A percentile compares a stretch with the other conserved stretches of the same genome.
These are phyloP conservation scores for Xerocomus spinulosus DNA, from an alignment of 768 basidiomycete genomes.

Conservation along the genomic window DNA sequence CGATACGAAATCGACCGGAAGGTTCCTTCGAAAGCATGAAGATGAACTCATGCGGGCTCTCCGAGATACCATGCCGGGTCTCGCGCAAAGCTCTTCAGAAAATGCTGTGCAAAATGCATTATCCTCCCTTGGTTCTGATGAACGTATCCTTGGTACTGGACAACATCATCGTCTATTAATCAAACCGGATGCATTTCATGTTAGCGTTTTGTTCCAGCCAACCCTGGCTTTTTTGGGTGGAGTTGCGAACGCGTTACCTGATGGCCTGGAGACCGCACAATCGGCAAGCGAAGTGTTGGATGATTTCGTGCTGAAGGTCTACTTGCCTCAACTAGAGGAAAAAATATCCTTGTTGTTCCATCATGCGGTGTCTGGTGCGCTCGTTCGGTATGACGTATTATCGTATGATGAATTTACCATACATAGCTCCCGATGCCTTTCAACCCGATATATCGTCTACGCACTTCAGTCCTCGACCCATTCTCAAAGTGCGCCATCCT, in stretches of 20 bases:
- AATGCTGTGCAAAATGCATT: constrained; percentile 57
- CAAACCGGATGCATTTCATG: constrained; percentile 90
- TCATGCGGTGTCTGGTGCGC: constrained; percentile 70
- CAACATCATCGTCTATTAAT: constrained; percentile 84
- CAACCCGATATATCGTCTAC: constrained; percentile 70
- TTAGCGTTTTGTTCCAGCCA: constrained; percentile 91
- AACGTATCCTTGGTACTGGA: constrained; percentile 64
- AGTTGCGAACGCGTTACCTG: constrained; percentile 66
- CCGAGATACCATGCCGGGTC: constrained; percentile 89
- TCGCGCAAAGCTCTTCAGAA: constrained; percentile 69
- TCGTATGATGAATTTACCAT: constrained; percentile 5
- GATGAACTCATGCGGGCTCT: constrained; percentile 80
- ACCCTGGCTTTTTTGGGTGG: constrained; percentile 80
- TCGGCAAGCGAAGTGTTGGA: constrained; percentile 75
- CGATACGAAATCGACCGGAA: constrained; percentile 66
- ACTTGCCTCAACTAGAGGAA: constrained; percentile 92
- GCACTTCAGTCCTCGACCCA: constrained; percentile 62
- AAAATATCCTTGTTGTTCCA: constrained; percentile 87
- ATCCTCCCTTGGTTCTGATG: constrained; percentile 61
- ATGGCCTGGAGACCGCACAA: constrained; percentile 59
- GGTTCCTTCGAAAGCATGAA: constrained; percentile 70
- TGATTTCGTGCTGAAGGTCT: constrained; percentile 89
- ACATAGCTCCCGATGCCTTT: constrained; percentile 77
- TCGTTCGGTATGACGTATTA: neutral
- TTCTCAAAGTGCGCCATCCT: constrained; percentile 59